Conservation (phyloP, 2,329 filamentous ascomycete species). For the Rachicladosporium sp. region DNA sequence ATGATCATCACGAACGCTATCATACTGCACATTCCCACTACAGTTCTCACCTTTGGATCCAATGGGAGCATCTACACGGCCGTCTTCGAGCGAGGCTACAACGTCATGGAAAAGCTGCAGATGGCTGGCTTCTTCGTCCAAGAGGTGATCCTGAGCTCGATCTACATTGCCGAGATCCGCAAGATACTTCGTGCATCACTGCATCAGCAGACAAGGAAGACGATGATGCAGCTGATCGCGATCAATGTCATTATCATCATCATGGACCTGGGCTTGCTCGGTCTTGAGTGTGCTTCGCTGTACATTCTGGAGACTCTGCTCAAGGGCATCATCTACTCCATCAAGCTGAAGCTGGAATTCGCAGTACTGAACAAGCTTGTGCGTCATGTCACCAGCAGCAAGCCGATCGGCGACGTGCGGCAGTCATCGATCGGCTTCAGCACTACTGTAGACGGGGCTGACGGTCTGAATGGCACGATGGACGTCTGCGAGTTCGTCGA, state of each 20-base stretch:
- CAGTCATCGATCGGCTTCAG: conserved; percentile 10
- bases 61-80: conserved; percentile 23
- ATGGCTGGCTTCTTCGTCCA: conserved; percentile 32
- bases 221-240: conserved; percentile 25
- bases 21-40: conserved; percentile 42
- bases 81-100: conserved; percentile 27
- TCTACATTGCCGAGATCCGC: conserved; percentile 21
- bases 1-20: conserved; percentile 48
- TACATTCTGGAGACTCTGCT: conserved; percentile 26
- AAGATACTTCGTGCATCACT: conserved; percentile 12
- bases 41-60: conserved; percentile 43
- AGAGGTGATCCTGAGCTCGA: conserved; percentile 22
- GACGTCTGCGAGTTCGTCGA: conserved; percentile 12
- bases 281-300: conserved; percentile 21
- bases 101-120: conserved; percentile 34
- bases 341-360: conserved; percentile 25
- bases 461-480: conserved; percentile 6
- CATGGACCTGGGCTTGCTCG: conserved; percentile 24
- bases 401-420: conserved; percentile 8
- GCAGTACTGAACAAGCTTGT: conserved; percentile 20
- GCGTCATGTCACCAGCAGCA: conserved; percentile 13
- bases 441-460: not conserved
- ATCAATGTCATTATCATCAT: conserved; percentile 28
- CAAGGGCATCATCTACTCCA: conserved; percentile 25
- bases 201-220: conserved; percentile 13